Percentiles rank a stretch among this genome's conserved stretches.
Evolutionary conservation across 2,329 filamentous ascomycete genomes (phyloP).

Genomic region (Colletotrichum brevisporum): DNA sequence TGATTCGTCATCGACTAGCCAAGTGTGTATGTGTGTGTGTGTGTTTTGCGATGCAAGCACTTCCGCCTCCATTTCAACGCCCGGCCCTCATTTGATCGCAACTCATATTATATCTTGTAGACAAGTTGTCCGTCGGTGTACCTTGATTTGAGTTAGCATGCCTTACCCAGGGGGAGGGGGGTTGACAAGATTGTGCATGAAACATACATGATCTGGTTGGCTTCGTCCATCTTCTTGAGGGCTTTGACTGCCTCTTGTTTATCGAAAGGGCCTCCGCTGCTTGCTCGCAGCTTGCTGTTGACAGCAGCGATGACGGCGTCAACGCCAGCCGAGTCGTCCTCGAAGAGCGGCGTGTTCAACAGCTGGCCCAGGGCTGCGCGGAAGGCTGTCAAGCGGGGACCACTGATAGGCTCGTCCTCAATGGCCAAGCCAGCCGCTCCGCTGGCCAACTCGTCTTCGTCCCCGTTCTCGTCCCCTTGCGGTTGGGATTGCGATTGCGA

Average conservation of each 20-base stretch:
- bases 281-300: conserved; percentile 75
- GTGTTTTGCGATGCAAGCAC: background rate
- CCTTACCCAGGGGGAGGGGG: background rate
- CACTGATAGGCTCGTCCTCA: conserved; percentile 66
- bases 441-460: conserved; percentile 61
- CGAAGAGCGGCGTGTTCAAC: conserved; percentile 86
- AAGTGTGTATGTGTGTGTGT: no score
- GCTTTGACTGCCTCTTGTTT: conserved; percentile 82
- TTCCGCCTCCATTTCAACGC: conserved; percentile 20
- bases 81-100: background rate
- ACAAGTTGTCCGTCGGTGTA: conserved; percentile 75
- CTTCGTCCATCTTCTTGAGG: conserved; percentile 82
- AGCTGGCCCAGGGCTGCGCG: conserved; percentile 85
- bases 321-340: conserved; percentile 85
- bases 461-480: conserved; percentile 55
- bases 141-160: conserved; percentile 53
- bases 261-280: conserved; percentile 73
- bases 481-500: conserved; percentile 69
- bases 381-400: conserved; percentile 80
- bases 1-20: no score
- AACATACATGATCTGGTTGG: conserved; percentile 93
- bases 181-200: background rate
- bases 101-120: conserved; percentile 72
- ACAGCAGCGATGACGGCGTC: conserved; percentile 83
- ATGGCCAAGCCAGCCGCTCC: conserved; percentile 59